Base-by-base conservation (phyloP, 2,329 filamentous ascomycete genomes). In the Ophiognomonia clavigignenti-juglandacearum region DNA sequence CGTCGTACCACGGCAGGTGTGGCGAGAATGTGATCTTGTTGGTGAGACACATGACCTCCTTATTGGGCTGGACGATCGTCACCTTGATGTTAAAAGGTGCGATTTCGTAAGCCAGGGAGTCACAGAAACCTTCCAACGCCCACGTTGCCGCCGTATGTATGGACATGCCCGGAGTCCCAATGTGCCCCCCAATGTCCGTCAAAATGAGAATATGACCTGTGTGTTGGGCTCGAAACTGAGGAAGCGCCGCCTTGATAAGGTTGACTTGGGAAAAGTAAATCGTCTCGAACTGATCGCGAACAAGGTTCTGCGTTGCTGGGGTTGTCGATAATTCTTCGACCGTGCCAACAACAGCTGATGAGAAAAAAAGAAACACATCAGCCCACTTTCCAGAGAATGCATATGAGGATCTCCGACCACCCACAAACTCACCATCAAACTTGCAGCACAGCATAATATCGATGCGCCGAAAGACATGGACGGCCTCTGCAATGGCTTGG, bases 241-340 rank as follows among this genome's bases (percentile, higher is more conserved):
- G 90, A 19, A 98, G 74, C 1, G 83, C 77, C 13, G 91, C 87
- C 64, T 93, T 95, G 71, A 97, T 95, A 62, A 95, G 88, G 67
- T 97, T 97, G 64, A 97, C 85, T 48, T 95, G 90, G 1, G 88
- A 89, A 65, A 97, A 97, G 73, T 95, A 97, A 59, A 95, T 89
- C 53, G 83, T 83, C 65, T 97, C 92, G 63, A 97, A 96, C 64
- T 96, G 92, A 60, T 95, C 88, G 52, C 87, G 82, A 29, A 95
- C 85, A 16, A 96, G 77, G 49, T 85, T 89, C 56, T 85, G 78
- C 1, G 88, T 90, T 36, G 82, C 78, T 4, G 77, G 75, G 20
- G 77, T 84, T 24, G 87, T 85, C 1, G 85, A 83, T 22, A 96
- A 73, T 65, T 98, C 93, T 67, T 97, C 93, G 7, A 97, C 86